Conservation (phyloP, 768 basidiomycete genomes). For the Naganishia vishniacii region DNA sequence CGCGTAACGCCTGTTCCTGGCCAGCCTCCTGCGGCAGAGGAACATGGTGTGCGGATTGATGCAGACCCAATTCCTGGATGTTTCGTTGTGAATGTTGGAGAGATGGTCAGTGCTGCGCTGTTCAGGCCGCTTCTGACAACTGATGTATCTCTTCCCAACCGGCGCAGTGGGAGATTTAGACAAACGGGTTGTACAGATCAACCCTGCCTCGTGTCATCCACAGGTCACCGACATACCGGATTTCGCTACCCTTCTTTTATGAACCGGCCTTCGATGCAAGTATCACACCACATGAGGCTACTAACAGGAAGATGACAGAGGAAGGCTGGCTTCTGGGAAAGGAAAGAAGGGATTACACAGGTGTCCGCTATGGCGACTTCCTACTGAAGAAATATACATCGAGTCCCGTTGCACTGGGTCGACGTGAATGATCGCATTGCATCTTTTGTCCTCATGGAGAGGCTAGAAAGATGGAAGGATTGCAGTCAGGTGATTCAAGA, state of each 20-base stretch:
- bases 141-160: neutral
- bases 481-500: too few species aligned
- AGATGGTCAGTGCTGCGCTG: constrained; percentile 53
- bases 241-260: constrained; percentile 92
- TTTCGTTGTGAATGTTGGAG: constrained; percentile 84
- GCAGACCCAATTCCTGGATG: constrained; percentile 78
- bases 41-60: constrained; percentile 69
- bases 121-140: neutral
- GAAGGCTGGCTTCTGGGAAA: constrained; percentile 27
- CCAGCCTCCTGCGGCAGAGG: constrained; percentile 47
- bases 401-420: constrained; percentile 58
- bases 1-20: constrained; percentile 28
- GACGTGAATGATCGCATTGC: too few species aligned
- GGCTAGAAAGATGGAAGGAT: too few species aligned
- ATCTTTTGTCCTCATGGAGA: too few species aligned
- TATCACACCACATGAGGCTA: constrained; percentile 63
- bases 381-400: constrained; percentile 64
- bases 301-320: constrained; percentile 53
- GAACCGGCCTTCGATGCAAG: constrained; percentile 77
- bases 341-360: constrained; percentile 44
- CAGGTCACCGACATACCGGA: constrained; percentile 63
- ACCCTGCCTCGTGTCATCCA: constrained; percentile 89
- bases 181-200: constrained; percentile 75
- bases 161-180: constrained; percentile 74
- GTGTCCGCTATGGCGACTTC: constrained; percentile 73